Base-by-base conservation (phyloP, 805 yeast species). In the Suhomyces vadensis region DNA sequence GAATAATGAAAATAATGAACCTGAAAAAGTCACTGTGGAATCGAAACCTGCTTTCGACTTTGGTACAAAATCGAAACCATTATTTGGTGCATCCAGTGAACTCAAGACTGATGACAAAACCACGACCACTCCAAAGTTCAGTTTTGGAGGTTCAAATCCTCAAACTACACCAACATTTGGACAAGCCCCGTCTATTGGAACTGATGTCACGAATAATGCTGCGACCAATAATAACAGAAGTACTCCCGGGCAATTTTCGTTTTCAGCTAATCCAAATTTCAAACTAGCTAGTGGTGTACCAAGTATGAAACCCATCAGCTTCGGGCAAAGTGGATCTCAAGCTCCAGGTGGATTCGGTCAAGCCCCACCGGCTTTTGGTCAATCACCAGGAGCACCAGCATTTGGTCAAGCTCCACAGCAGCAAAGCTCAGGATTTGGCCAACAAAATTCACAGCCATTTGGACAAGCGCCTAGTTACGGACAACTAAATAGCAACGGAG, bases 251-350 rank as follows among this genome's bases (percentile, higher is more conserved):
- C 33, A 29, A 8, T 29, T 29, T n/a, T 29, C 33, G 17, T 27
- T 29, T 29, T 29, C 33, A 29, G 19, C 33, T 5, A 41, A 41
- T 26, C 29, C 43, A 19, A 31, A 29, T 23, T 46, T 46, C 44
- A 42, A 46, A 20, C 43, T 46, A 39, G 49, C 49, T 7, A 43
- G 46, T 19, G 49, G 49, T 6, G 37, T 46, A 11, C 24, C 48
- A 6, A 25, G 26, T 5, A 37, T 16, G n/a, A 21, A 39, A 11
- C 48, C 44, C 5, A 41, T 38, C 20, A 22, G 13, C 11, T 16
- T 38, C 4, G 10, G 11, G 17, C 37, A 33, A 20, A 33, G 20
- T 20, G 37, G 31, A 48, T 50, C 19, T 7, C 37, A 8, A 5
- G 24, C 24, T 6, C 37, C 37, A 7, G 37, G 37, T 33, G 37